Conservation (phyloP, 2,329 filamentous ascomycete species). For the Hortaea werneckii region DNA sequence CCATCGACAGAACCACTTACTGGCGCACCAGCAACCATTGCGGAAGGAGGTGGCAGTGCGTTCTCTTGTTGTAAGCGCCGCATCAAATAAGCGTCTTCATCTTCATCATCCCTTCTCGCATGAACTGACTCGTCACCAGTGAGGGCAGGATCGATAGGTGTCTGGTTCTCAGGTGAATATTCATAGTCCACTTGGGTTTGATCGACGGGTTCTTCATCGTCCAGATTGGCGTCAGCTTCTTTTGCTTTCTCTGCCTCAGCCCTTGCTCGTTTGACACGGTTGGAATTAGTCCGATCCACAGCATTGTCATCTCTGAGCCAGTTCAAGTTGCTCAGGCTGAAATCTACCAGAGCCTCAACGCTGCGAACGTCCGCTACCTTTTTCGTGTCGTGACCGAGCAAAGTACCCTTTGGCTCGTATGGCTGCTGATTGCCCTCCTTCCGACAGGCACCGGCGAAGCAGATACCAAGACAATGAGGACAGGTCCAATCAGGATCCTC, state of each 20-base stretch:
- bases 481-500: conserved; percentile 78
- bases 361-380: conserved; percentile 85
- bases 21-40: conserved; percentile 19
- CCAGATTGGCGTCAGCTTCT: conserved; percentile 34
- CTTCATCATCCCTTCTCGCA: conserved; percentile 10
- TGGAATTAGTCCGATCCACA: conserved; percentile 25
- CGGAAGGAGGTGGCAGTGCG: conserved; percentile 18
- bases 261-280: conserved; percentile 31
- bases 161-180: conserved; percentile 28
- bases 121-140: background rate
- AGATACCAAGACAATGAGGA: conserved; percentile 74
- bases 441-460: conserved; percentile 75
- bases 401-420: conserved; percentile 76
- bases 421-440: conserved; percentile 58
- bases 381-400: conserved; percentile 83
- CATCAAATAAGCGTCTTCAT: conserved; percentile 19
- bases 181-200: conserved; percentile 31
- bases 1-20: conserved; percentile 15
- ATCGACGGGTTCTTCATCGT: conserved; percentile 28
- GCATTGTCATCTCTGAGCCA: conserved; percentile 58
- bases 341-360: conserved; percentile 82
- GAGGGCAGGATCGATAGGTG: conserved; percentile 26
- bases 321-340: conserved; percentile 73
- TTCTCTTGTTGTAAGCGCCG: conserved; percentile 21
- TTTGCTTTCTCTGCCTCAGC: conserved; percentile 46